Base-by-base conservation (phyloP, 1,139 yeast species). In the Yamadazyma sp. region DNA sequence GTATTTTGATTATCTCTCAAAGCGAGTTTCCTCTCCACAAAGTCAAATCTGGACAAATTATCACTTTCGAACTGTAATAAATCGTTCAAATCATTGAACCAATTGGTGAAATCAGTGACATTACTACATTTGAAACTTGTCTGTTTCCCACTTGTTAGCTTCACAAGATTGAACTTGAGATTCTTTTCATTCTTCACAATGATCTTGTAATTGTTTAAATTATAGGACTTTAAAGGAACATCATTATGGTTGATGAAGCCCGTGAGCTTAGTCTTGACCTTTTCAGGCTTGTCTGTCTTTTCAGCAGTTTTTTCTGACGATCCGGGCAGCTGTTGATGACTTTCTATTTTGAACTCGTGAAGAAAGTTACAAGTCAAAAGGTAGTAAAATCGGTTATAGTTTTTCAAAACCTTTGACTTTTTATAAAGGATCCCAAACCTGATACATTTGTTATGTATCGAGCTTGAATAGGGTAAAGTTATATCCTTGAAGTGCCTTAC, bases 361-460 rank as follows among this genome's bases (percentile, higher is more conserved):
- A 72, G 54, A 45, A 66, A 72, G 50, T 71, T 72, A 49, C 76
- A 67, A 2, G 75, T 67, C 48, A 72, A 61, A 17, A 72, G 59
- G 41, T 69, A 71, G 48, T 63, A 70, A 49, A 51, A 58, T 12
- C 69, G 51, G 32, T 60, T 66, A 45, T 72, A 72, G 38, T 63
- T 69, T 47, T 72, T 72, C 47, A 71, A 54, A 25, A 72, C 46
- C 48, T 68, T 72, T 39, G 66, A 67, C 47, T 72, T 72, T 49
- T 67, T 69, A 53, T 69, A 71, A 47, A 72, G 55, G 30, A 60
- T 52, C 6, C 77, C 77, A 45, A 63, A 69, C 33, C 76, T 55
- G 32, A 72, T 59, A 49, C 77, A 72, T 51, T 71, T 71, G 50
- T 66, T 68, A 44, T 72, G 77, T 30, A 71, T 56, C 1, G 75